Evolutionary conservation across 345 rosid genomes (phyloP).

Genomic region (Garcia nutans): DNA sequence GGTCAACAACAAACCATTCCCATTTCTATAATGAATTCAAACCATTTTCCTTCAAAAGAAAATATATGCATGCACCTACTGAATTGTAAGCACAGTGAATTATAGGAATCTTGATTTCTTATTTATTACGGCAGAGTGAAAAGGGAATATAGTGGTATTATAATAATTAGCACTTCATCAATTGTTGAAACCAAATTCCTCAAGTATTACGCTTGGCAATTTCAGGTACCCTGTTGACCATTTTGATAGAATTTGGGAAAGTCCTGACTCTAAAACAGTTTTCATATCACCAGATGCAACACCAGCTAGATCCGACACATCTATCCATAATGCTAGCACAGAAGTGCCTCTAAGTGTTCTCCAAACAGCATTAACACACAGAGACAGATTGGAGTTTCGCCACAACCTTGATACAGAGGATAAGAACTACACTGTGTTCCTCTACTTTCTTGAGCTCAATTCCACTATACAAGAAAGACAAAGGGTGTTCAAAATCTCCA

Average conservation of each 20-base stretch:
- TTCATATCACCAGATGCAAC: slow-evolving; percentile 8
- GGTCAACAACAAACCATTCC: neutral
- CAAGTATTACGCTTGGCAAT: slow-evolving; percentile 11
- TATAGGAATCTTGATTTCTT: neutral
- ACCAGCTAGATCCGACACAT: slow-evolving; percentile 7
- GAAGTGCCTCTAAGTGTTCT: slow-evolving; percentile 51
- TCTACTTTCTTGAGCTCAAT: slow-evolving; percentile 63
- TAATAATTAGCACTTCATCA: neutral
- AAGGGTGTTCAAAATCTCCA: slow-evolving; percentile 51
- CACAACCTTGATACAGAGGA: slow-evolving; percentile 28
- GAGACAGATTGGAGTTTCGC: slow-evolving; percentile 41
- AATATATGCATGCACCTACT: neutral
- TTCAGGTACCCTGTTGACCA: slow-evolving; percentile 55
- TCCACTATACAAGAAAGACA: slow-evolving; percentile 32
- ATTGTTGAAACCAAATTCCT: neutral
- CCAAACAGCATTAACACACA: slow-evolving; percentile 38
- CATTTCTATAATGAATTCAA: neutral
- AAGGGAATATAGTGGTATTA: neutral
- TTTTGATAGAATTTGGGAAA: slow-evolving; percentile 58
- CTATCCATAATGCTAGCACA: neutral
- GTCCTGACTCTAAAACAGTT: slow-evolving; percentile 15
- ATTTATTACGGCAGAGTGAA: neutral
- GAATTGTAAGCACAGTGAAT: neutral
- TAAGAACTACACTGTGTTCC: slow-evolving; percentile 46
- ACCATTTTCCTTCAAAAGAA: neutral